Base-by-base conservation (phyloP, 108 stramenopile genomes). In the Cyclotella choctawhatcheeana region DNA sequence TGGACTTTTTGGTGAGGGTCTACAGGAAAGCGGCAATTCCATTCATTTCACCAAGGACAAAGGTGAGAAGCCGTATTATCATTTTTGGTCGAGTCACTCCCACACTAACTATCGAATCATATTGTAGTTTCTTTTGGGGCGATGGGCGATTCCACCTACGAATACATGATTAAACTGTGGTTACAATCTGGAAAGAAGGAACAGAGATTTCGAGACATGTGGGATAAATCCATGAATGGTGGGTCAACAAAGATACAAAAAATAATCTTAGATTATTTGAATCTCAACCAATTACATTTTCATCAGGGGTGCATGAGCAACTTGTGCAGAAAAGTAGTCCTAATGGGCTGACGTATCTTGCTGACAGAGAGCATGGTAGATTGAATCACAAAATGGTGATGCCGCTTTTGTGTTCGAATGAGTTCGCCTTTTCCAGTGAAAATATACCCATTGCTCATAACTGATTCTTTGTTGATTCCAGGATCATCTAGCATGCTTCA, bases 261-360 rank as follows among this genome's bases (percentile, higher is more conserved):
- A n/a, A n/a, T n/a, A n/a, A n/a, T n/a, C n/a, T 97, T 18, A 76
- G 87, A 7, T 97, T 90, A 69, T 79, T 97, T 77, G 92, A 90
- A 54, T 94, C 94, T 63, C 67, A 75, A n/a, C 4, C 47, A 48
- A 48, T n/a, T n/a, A n/a, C 47, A 48, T 8, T 17, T 48, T 48
- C 4, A 8, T 48, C 47, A n/a, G 90, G 88, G 37, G 69, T 89
- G 25, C 56, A 77, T n/a, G 69, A 82, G 21, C 54, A 84, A 27
- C 67, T 87, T 54, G 20, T 86, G 33, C 40, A 32, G 21, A 64
- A 32, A 26, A 45, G 64, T 21, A 64, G 45, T 22, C 64, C 94
- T 5, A 84, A 85, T 43, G 93, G 84, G 8, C 69, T 97, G 24
- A 75, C 88, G 6, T 97, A 91, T 69, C 82, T 97, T 79, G 92